Base-by-base conservation (phyloP, 1,139 yeast genomes). In the Saccharomyces hybrid region DNA sequence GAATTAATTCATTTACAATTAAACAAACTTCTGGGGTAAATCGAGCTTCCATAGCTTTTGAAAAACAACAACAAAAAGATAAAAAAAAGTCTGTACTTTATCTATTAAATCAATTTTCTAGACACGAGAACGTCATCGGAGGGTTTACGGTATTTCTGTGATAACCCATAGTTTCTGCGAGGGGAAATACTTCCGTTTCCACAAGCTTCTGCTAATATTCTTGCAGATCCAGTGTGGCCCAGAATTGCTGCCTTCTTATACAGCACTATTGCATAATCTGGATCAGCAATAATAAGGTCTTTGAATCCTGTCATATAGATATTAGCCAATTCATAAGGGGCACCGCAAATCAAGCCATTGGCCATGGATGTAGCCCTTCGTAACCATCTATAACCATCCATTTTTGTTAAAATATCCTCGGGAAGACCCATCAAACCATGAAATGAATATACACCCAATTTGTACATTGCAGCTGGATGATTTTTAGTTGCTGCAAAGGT, bases 401-500 rank as follows among this genome's bases (percentile, higher is more conserved):
- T 86, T 64, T 88, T 86, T 31, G 87, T 83, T 56, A 79, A 81
- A 38, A 82, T 74, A 61, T 80, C 83, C 59, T 80, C 79, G 7
- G 84, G 75, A 50, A 90, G 70, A 1, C 97, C 97, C 88, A 90
- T 83, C 60, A 87, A 78, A 13, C 88, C 83, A 66, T 88, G 81
- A 68, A 85, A 90, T 47, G 88, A 85, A 59, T 90, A 89, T 51
- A 88, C 78, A 5, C 97, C 97, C 60, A 89, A 77, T 66, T 90
- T 86, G 72, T 86, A 85, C 95, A 90, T 88, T 9, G 97, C 96
- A 16, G 95, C 91, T 0, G 97, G 88, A 68, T 91, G 97, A 65
- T 87, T 87, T 64, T 84, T 85, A 27, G 89, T 78, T 0, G 97
- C 95, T 0, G 97, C 95, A 69, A 84, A 84, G 65, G 86, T 84